Conservation (phyloP, 345 rosid species). For the Brassica rapa region DNA sequence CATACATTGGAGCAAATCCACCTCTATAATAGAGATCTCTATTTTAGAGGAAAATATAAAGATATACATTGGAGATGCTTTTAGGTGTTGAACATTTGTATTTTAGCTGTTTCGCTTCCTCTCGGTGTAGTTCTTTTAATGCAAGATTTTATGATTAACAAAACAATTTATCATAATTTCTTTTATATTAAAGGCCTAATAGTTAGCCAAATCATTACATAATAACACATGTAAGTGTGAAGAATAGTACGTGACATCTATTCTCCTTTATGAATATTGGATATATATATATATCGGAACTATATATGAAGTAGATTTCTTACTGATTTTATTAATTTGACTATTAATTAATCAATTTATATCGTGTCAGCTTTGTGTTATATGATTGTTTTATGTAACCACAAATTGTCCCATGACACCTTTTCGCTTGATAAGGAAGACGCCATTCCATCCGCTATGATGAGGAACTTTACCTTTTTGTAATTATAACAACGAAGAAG, state of each 20-base stretch:
- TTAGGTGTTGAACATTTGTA: conserved; percentile 30
- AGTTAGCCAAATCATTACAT: conserved; percentile 2
- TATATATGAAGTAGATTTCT: neutral
- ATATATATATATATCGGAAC: neutral
- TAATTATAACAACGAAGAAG: conserved; percentile 13
- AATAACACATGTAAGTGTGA: conserved; percentile 18
- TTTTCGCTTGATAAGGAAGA: conserved; percentile 35
- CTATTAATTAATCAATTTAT: neutral
- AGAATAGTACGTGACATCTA: conserved; percentile 32
- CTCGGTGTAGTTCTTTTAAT: conserved; percentile 5
- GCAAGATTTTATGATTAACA: conserved; percentile 19
- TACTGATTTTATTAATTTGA: neutral
- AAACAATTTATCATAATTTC: conserved; percentile 6
- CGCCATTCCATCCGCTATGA: conserved; percentile 39
- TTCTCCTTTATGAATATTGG: conserved; percentile 5
- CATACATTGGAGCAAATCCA: too few species aligned
- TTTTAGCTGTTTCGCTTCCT: conserved; percentile 8
- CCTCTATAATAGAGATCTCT: too few species aligned
- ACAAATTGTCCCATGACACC: conserved; percentile 37
- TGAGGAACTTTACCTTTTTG: conserved; percentile 25
- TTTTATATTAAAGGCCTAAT: conserved; percentile 1
- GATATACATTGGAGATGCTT: too few species aligned
- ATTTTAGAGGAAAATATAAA: too few species aligned
- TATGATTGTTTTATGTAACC: conserved; percentile 27
- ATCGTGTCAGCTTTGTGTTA: conserved; percentile 28